Percentiles rank a stretch among this genome's conserved stretches.
Evolutionary conservation across 805 yeast species (phyloP).

Genomic region (Candida succiphila): DNA sequence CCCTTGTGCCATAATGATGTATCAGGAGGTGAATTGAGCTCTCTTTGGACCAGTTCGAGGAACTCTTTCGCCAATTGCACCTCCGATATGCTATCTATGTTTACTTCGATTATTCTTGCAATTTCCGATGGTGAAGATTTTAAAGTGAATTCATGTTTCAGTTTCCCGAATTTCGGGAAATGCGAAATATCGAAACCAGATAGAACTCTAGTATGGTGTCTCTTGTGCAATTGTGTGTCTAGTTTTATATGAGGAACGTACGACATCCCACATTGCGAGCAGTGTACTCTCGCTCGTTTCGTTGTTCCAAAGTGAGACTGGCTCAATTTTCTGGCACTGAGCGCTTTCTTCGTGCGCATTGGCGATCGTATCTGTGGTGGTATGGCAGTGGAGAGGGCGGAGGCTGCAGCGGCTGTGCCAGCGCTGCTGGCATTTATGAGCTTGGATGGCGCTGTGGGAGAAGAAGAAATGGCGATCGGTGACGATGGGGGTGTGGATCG

Average conservation of each 20-base stretch:
- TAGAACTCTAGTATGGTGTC: slow-evolving; percentile 38
- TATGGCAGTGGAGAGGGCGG: no score
- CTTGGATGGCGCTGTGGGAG: no score
- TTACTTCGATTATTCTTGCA: slow-evolving; percentile 24
- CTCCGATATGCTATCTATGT: slow-evolving; percentile 21
- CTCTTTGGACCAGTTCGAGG: slow-evolving; percentile 45
- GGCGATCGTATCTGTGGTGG: no score
- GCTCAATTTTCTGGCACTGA: no score
- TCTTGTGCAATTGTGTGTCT: slow-evolving; percentile 38
- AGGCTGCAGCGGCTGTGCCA: no score
- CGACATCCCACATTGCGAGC: slow-evolving; percentile 46
- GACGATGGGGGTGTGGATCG: no score
- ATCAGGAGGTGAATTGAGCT: slow-evolving; percentile 44
- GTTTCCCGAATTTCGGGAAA: slow-evolving; percentile 3
- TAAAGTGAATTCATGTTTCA: slow-evolving; percentile 3
- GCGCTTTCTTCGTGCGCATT: no score
- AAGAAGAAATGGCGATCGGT: no score
- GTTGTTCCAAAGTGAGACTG: no score
- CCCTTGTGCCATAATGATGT: slow-evolving; percentile 12
- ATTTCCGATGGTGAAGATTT: neutral
- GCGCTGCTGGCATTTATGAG: no score
- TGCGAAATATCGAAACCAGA: slow-evolving; percentile 9
- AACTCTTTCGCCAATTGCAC: slow-evolving; percentile 27
- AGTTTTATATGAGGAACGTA: slow-evolving; percentile 28
- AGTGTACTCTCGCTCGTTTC: no score